A percentile compares a stretch with the other conserved stretches of the same genome.
phyloP scores from a whole-genome alignment of 768 basidiomycete genomes.

The Lentinula edodes region DNA sequence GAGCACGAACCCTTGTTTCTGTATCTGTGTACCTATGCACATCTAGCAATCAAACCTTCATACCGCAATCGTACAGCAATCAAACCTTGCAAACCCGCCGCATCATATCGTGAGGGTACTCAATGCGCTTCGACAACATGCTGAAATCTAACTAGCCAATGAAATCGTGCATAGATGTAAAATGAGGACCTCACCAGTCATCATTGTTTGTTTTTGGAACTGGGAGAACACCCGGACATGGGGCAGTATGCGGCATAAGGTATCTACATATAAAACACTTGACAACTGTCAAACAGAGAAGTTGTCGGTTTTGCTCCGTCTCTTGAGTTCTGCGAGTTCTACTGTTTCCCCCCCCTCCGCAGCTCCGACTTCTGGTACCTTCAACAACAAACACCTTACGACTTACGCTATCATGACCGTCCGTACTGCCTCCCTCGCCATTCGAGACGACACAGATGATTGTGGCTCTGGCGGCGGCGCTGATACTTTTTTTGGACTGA shows the following conservation, averaged over 20 bases:
- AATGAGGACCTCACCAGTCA: not conserved
- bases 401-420: not conserved
- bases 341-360: not conserved
- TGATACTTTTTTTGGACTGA: constrained; percentile 30
- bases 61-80: no score
- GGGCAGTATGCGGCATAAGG: not conserved
- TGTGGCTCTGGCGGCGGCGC: constrained; percentile 39
- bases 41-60: no score
- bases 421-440: not conserved
- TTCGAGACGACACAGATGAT: constrained; percentile 2
- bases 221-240: not conserved
- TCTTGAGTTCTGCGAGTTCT: not conserved
- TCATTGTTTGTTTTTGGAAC: not conserved
- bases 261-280: not conserved
- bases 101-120: not conserved
- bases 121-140: not conserved
- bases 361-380: no score
- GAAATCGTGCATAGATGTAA: not conserved
- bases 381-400: not conserved
- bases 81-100: not conserved
- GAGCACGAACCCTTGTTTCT: no score
- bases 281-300: not conserved
- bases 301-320: not conserved
- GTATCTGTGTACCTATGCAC: no score
- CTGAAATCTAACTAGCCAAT: not conserved